Evolutionary conservation across 306 rosid species (phyloP).

Genomic region (Corylus avellana): DNA sequence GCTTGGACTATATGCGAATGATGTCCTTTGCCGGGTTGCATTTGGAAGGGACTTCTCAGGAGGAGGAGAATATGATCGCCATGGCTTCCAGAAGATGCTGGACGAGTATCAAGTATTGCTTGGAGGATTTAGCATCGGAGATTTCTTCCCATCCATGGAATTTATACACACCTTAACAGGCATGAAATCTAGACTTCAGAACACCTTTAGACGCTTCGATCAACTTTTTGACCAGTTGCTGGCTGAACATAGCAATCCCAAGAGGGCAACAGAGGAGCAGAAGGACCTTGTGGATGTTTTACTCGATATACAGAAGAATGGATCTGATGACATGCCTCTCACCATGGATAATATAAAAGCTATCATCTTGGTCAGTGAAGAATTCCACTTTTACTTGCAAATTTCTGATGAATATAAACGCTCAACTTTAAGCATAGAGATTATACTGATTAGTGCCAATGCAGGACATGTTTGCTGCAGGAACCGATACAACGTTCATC

Average conservation of each 20-base stretch:
- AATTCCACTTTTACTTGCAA: slow-evolving; percentile 4
- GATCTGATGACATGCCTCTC: slow-evolving; percentile 41
- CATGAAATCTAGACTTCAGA: slow-evolving; percentile 54
- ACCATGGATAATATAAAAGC: slow-evolving; percentile 71
- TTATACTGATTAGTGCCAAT: background rate
- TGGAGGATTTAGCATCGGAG: slow-evolving; percentile 71
- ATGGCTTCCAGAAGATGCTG: slow-evolving; percentile 64
- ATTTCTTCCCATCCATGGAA: slow-evolving; percentile 74
- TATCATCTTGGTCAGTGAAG: slow-evolving; percentile 51
- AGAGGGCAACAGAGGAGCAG: slow-evolving; percentile 29
- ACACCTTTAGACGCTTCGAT: slow-evolving; percentile 49
- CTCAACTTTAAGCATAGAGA: background rate
- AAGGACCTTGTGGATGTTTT: slow-evolving; percentile 70
- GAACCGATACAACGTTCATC: slow-evolving; percentile 69
- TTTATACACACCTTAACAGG: slow-evolving; percentile 60
- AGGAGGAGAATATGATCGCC: slow-evolving; percentile 50
- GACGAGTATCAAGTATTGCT: slow-evolving; percentile 59
- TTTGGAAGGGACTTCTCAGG: slow-evolving; percentile 58
- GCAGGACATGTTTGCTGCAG: slow-evolving; percentile 85
- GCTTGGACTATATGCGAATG: slow-evolving; percentile 55
- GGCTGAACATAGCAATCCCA: slow-evolving; percentile 46
- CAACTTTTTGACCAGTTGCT: slow-evolving; percentile 52
- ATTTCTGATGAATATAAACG: too few species aligned
- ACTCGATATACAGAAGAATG: slow-evolving; percentile 53
- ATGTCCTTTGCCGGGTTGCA: slow-evolving; percentile 49